These are phyloP conservation scores for Pulchroboletus neoregius DNA, from an alignment of 1,284 basidiomycete species.

Conservation along the genomic window DNA sequence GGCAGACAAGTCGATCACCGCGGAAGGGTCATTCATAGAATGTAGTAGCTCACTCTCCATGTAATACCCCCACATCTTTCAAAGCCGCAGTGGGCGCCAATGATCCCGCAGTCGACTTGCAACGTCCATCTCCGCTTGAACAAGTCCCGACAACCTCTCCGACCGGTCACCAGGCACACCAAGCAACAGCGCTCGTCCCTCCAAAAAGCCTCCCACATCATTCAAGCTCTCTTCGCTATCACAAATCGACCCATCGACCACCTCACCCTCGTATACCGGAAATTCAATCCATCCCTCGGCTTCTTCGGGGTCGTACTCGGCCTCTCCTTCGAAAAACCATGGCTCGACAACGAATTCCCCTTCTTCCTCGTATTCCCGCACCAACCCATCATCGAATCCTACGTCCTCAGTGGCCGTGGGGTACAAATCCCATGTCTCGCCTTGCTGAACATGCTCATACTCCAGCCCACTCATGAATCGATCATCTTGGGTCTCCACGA, in stretches of 20 bases:
- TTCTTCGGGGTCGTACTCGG: constrained; percentile 1
- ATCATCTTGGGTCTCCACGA: constrained; percentile 1
- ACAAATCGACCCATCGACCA: neutral
- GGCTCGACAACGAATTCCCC: neutral
- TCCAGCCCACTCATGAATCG: neutral
- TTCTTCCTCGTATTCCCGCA: constrained; percentile 4
- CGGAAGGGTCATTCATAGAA: no score
- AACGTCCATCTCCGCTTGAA: constrained; percentile 53
- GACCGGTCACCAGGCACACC: constrained; percentile 18
- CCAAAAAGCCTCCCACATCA: constrained; percentile 31
- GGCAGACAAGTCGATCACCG: no score
- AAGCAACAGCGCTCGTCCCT: constrained; percentile 45
- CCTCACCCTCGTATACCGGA: neutral
- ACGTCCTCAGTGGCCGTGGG: constrained; percentile 6
- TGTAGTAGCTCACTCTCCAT: no score
- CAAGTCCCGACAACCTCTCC: constrained; percentile 24
- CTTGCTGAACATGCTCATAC: neutral
- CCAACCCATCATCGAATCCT: constrained; percentile 1
- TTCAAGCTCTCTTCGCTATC: neutral
- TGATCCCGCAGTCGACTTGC: constrained; percentile 51
- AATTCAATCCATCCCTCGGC: neutral
- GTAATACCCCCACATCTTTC: neutral
- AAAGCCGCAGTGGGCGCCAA: constrained; percentile 56
- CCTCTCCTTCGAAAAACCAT: neutral
- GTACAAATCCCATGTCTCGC: constrained; percentile 3